A percentile compares a stretch with the other conserved stretches of the same genome.
Conservation (phyloP, 2,329 filamentous ascomycete species). For the Pezicula carpinea region DNA sequence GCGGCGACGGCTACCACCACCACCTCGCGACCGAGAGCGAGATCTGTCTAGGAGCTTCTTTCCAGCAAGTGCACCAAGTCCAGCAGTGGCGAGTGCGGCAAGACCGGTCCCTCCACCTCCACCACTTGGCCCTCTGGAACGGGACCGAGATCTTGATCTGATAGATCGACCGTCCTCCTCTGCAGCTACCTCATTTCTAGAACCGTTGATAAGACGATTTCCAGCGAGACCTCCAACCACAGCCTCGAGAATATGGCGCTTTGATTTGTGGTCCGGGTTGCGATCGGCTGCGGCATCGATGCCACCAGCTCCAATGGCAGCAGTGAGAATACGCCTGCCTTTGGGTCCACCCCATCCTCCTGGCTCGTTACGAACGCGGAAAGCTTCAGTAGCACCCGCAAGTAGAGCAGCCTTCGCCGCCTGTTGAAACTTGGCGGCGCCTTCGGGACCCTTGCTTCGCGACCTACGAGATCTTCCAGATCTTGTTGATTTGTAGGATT, state of each 20-base stretch:
- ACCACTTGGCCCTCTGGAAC: conserved; percentile 35
- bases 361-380: conserved; percentile 82
- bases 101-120: conserved; percentile 46
- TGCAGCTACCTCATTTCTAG: conserved; percentile 57
- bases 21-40: conserved; percentile 42
- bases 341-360: conserved; percentile 89
- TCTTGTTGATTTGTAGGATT: conserved; percentile 40
- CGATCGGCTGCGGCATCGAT: conserved; percentile 70
- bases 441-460: conserved; percentile 43
- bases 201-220: conserved; percentile 80
- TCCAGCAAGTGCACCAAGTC: conserved; percentile 54
- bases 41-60: conserved; percentile 52
- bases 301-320: conserved; percentile 78
- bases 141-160: conserved; percentile 63
- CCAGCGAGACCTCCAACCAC: conserved; percentile 85
- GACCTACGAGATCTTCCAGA: conserved; percentile 45
- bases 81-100: conserved; percentile 60
- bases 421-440: conserved; percentile 66
- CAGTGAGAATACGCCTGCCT: conserved; percentile 85
- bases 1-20: conserved; percentile 21
- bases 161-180: conserved; percentile 38
- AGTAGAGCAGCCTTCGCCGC: conserved; percentile 87
- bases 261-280: conserved; percentile 68
- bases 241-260: conserved; percentile 78
- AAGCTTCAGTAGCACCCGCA: conserved; percentile 87